Percentiles rank a stretch among this genome's conserved stretches.
Evolutionary conservation across 352 stramenopile genomes (phyloP).

Genomic region (Elongisporangium prolatum): DNA sequence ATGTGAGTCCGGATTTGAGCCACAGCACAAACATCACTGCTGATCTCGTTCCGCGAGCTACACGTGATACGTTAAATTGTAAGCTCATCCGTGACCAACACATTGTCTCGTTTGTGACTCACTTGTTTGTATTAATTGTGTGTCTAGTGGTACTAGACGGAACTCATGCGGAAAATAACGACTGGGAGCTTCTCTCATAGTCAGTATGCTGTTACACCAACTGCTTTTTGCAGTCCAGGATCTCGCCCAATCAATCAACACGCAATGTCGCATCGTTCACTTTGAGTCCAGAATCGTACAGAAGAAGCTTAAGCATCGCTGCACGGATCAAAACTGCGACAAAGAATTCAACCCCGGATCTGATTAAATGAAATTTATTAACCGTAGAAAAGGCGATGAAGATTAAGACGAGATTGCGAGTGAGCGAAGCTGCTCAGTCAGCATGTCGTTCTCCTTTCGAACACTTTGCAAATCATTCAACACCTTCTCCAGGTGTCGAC

Average conservation of each 20-base stretch:
- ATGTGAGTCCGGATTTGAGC: slow-evolving; percentile 85
- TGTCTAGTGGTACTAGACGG: not conserved
- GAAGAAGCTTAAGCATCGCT: too few relatives aligned
- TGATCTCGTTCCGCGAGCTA: slow-evolving; percentile 46
- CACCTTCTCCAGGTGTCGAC: slow-evolving; percentile 65
- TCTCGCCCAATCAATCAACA: too few relatives aligned
- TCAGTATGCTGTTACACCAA: too few relatives aligned
- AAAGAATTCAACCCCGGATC: too few relatives aligned
- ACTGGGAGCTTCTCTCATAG: not conserved
- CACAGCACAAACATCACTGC: slow-evolving; percentile 63
- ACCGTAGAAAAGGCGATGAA: not conserved
- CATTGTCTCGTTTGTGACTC: too few relatives aligned
- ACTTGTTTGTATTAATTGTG: not conserved
- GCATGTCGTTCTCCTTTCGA: slow-evolving; percentile 54
- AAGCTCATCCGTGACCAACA: slow-evolving; percentile 3
- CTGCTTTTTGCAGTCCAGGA: too few relatives aligned
- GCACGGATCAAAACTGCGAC: too few relatives aligned
- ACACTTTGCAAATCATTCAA: slow-evolving; percentile 68
- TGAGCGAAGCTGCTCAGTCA: slow-evolving; percentile 46
- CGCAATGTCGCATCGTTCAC: too few relatives aligned
- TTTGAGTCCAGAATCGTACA: too few relatives aligned
- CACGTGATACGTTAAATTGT: slow-evolving; percentile 44
- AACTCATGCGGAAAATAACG: not conserved
- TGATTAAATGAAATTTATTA: not conserved
- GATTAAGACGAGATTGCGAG: not conserved